Base-by-base conservation (phyloP, 2,329 filamentous ascomycete genomes). In the Pseudocercospora macadamiae region DNA sequence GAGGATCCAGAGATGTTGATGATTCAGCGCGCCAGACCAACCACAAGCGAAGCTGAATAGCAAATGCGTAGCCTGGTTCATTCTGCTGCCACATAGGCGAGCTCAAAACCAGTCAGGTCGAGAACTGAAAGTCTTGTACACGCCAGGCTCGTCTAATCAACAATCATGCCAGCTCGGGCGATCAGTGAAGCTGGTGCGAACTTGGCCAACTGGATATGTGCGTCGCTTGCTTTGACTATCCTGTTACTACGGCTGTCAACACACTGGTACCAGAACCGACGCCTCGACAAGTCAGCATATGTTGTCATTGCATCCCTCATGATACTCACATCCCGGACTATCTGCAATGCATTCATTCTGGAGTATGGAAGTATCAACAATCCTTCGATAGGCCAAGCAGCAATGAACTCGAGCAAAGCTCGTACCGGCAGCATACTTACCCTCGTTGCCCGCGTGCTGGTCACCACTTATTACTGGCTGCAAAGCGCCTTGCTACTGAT, bases 391-490 rank as follows among this genome's bases (percentile, higher is more conserved):
- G 14, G 8, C 6, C 25, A n/a, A 8, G 42, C 44, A 8, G 18
- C 30, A 18, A 42, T 34, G 18, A 14, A 5, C 12, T 49, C 18
- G 25, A 51, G 21, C 25, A 42, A 16, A 1, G 28, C 45, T 4
- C 56, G 54, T 14, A 61, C 45, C 16, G 58, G 60, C 47, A 63
- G 56, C 28, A 57, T 63, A 16, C 54, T 63, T 10, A 57, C 58
- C 10, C 60, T 65, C 14, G 42, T 48, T 12, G 54, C 59, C 3
- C 55, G 63, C 4, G 55, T 61, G 4, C 37, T 60, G 23, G 58
- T 61, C 10, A 63, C 63, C n/a, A 61, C 61, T 3, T 61, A 59
- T 51, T 61, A 57, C 36, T 63, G 61, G 61, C 34, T 63, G 19
- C 59, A 63, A 36, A 57, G 53, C 30, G 45, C 57, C 3, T 10